Evolutionary conservation across 768 basidiomycete genomes (phyloP), one percentile per base, ranked within the genome.

Genomic region (Mycena chlorophos): DNA sequence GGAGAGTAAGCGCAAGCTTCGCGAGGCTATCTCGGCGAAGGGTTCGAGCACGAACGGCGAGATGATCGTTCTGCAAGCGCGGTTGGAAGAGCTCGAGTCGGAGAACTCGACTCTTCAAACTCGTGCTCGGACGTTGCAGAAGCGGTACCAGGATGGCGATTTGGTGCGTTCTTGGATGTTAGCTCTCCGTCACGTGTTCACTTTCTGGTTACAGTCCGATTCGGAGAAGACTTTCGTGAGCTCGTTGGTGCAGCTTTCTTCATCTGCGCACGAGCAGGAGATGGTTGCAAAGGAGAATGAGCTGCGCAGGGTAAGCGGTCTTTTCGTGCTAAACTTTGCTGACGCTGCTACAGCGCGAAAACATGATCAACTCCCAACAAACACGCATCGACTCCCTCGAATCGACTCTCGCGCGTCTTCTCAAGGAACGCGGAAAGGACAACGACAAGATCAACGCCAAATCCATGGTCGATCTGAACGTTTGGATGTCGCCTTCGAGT

Each of bases 211-310:
- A 42, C 42, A 85, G 83, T 76, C 71, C 37, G 75, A 79, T 48
- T 62, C 71, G 14, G 85, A 86, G 65, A 81, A 76, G 63, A 73
- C 68, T 3, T 75, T 86, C 45, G 77, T 81, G 6, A 67, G 74
- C 49, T 67, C 71, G 46, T 60, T 86, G 27, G 72, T 81, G 58
- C 69, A 69, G 37, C 66, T 77, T 45, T 74, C 79, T 16, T 73
- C 78, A 49, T 72, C 74, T 12, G 66, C 78, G 20, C 76, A 84
- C 59, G 84, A 83, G 57, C 75, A 83, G 49, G 78, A 79, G 17
- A 69, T 78, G 31, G 75, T 84, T 27, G 73, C 71, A 23, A 84
- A 84, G 64, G 73, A 73, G 49, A 83, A 85, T 59, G 83, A 85
- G 52, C 73, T 86, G 26, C 78, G 77, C 55, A 73, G 78, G 57